Evolutionary conservation across 2,329 filamentous ascomycete species (phyloP).

Genomic region (Colletotrichum costaricense): DNA sequence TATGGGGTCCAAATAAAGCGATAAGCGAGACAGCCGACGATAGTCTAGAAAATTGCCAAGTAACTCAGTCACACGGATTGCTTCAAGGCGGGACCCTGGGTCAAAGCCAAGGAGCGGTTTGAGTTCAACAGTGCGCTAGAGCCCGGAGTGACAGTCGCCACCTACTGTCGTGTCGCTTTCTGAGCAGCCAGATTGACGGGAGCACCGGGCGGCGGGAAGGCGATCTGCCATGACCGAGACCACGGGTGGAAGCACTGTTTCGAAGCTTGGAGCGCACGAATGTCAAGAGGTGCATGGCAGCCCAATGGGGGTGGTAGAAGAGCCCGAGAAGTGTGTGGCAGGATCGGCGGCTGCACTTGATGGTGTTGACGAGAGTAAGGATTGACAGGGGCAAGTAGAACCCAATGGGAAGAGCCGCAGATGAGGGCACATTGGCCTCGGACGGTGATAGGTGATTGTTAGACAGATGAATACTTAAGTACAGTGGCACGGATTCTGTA

Average conservation of each 20-base stretch:
- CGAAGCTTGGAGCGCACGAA: not conserved
- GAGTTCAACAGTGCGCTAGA: constrained; percentile 11
- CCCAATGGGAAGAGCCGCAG: constrained; percentile 19
- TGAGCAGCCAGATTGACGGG: constrained; percentile 5
- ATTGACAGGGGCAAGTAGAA: constrained; percentile 18
- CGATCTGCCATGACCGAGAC: constrained; percentile 21
- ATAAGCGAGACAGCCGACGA: constrained; percentile 18
- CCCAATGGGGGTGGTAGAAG: constrained; percentile 18
- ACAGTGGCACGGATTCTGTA: not conserved
- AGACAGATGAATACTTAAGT: not conserved
- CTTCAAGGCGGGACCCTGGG: not conserved
- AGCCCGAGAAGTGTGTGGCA: constrained; percentile 31
- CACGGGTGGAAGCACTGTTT: not conserved
- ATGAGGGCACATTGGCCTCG: constrained; percentile 10
- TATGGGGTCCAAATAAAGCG: not conserved
- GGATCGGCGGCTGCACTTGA: constrained; percentile 32
- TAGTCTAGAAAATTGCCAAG: not conserved
- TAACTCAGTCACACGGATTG: not conserved
- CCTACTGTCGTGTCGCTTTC: constrained; percentile 30
- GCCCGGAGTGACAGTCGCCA: constrained; percentile 24
- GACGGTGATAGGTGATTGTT: constrained; percentile 1
- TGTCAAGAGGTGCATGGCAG: constrained; percentile 28
- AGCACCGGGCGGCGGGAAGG: not conserved
- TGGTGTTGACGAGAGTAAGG: constrained; percentile 20
- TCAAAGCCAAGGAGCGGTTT: not conserved